Base-by-base conservation (phyloP, 495 filamentous ascomycete species). In the Aspergillus coremiiformis region DNA sequence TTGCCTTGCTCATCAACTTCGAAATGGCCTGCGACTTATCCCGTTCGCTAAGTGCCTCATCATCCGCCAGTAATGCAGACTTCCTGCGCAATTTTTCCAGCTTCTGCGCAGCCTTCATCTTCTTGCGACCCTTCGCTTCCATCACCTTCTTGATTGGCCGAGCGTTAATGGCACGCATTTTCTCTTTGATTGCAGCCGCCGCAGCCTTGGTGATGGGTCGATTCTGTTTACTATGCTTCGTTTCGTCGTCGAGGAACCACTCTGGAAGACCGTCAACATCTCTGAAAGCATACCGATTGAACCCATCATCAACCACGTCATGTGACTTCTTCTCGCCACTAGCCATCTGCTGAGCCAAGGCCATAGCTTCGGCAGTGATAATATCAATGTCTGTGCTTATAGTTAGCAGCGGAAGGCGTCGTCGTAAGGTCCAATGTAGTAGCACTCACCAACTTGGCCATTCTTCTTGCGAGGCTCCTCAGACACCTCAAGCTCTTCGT, bases 71-170 rank as follows among this genome's bases (percentile, higher is more conserved):
- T 27, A 94, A 62, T 20, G 90, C 89, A 7, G 84, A 87, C 82
- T 97, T 97, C 83, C 95, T 95, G 67, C 87, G 83, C 56, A 97
- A 72, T 71, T 94, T 95, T 80, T 97, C 94, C 39, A 99, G 68
- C 50, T 79, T 76, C 72, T 92, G 86, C 0, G 88, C 90, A 19
- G 90, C 86, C 79, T 93, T 94, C 67, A 95, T 86, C 78, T 95
- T 96, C 80, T 97, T 97, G 39, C 93, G 78, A 26, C 89, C 91
- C 70, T 91, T 89, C 20, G 93, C 93, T 67, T 99, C 93, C 57
- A 87, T 84, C 17, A 99, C 93, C 75, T 99, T 99, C 83, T 99
- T 99, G 81, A 97, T 97, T 0, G 93, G 93, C 30, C 93, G 83
- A 11, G 92, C 93, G 65, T 99, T 99, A 55, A 96, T 81, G 2